Conservation (phyloP, 139 green algal species). For the Micromonas commoda region DNA sequence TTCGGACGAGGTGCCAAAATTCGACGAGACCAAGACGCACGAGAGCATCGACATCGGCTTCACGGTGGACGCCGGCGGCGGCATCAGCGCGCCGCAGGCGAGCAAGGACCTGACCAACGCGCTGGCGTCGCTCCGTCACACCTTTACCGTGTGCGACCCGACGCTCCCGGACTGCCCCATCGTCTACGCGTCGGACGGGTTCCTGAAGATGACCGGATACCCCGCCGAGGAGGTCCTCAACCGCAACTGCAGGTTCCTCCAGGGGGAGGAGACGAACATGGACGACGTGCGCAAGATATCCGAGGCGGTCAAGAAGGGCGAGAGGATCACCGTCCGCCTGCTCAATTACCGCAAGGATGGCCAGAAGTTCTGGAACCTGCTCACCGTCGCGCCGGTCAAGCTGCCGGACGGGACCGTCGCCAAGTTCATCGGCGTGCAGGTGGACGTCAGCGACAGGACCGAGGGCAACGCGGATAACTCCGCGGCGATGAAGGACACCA, state of each 20-base stretch:
- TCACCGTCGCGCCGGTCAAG: conserved; percentile 76
- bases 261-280: conserved; percentile 77
- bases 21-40: too few relatives aligned
- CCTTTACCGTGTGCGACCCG: conserved; percentile 89
- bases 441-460: conserved; percentile 92
- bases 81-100: not conserved
- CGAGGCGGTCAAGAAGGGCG: conserved; percentile 20
- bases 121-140: conserved; percentile 52
- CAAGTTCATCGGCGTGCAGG: conserved; percentile 51
- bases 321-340: not conserved
- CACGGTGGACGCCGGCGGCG: not conserved
- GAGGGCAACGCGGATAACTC: conserved; percentile 64
- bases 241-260: conserved; percentile 86
- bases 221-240: conserved; percentile 83
- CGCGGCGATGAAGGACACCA: conserved; percentile 29
- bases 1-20: too few relatives aligned
- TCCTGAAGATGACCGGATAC: conserved; percentile 96
- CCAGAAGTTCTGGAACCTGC: conserved; percentile 93
- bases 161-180: conserved; percentile 89
- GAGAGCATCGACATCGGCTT: too few relatives aligned
- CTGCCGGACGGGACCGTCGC: conserved; percentile 10
- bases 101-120: not conserved
- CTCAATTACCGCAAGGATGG: conserved; percentile 52
- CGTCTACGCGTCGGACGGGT: conserved; percentile 88
- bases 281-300: conserved; percentile 22